These are phyloP conservation scores for Salix brachista DNA, from an alignment of 345 rosid species.

Conservation along the genomic window DNA sequence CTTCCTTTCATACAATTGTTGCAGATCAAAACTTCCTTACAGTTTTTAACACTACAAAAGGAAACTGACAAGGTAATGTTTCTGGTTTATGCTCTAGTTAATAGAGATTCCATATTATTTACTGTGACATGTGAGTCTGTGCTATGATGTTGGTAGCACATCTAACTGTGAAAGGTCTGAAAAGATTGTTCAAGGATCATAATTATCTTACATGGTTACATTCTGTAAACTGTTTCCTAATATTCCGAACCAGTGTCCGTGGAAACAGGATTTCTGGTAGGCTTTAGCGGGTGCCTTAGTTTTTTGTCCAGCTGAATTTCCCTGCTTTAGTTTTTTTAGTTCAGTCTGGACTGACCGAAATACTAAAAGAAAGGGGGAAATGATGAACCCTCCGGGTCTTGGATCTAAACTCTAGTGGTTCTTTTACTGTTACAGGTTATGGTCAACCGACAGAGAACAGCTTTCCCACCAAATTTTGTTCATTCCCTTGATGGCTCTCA, in stretches of 20 bases:
- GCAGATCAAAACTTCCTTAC: constrained; percentile 96
- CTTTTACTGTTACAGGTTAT: constrained; percentile 44
- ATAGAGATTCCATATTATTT: neutral
- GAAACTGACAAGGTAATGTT: constrained; percentile 77
- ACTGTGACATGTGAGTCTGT: neutral
- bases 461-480: constrained; percentile 97
- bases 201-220: neutral
- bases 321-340: neutral
- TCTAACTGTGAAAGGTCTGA: neutral
- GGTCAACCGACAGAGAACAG: constrained; percentile 83
- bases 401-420: neutral
- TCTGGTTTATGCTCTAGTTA: constrained; percentile 1
- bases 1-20: constrained; percentile 18
- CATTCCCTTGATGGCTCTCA: constrained; percentile 98
- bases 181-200: neutral
- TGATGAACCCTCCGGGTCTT: neutral
- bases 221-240: neutral
- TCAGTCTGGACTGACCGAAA: neutral
- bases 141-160: neutral
- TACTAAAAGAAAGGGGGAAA: neutral
- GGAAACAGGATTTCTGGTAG: neutral
- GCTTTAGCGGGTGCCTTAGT: neutral
- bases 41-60: constrained; percentile 68
- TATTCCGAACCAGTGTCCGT: neutral
- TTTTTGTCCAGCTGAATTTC: neutral